A percentile compares a stretch with the other conserved stretches of the same genome.
These are phyloP conservation scores for Backusella tarrabulga DNA, from an alignment of 192 early-diverging fungal species.

Conservation along the genomic window DNA sequence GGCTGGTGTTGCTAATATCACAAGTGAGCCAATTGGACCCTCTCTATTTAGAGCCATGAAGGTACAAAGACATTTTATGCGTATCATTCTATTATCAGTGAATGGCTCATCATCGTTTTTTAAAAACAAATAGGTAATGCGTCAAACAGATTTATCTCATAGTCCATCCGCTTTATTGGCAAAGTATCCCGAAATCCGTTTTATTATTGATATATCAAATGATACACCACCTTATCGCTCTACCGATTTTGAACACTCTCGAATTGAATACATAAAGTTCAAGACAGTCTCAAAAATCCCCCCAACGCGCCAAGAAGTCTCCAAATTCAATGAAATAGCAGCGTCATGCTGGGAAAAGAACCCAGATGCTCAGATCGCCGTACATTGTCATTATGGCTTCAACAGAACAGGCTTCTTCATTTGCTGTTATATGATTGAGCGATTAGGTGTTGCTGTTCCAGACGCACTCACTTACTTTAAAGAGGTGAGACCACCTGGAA, in stretches of 20 bases:
- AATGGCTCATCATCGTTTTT: not conserved
- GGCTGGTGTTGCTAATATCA: conserved; percentile 48
- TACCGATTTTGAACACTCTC: conserved; percentile 52
- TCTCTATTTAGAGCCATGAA: conserved; percentile 56
- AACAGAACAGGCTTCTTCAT: conserved; percentile 58
- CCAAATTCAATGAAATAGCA: conserved; percentile 40
- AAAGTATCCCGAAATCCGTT: conserved; percentile 48
- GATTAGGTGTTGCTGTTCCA: conserved; percentile 42
- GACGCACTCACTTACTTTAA: conserved; percentile 50
- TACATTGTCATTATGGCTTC: conserved; percentile 61
- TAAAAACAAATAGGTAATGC: conserved; percentile 36
- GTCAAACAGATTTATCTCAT: conserved; percentile 53
- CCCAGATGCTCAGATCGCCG: conserved; percentile 51
- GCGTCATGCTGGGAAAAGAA: conserved; percentile 43
- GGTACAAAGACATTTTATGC: conserved; percentile 4
- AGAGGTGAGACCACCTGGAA: conserved; percentile 46
- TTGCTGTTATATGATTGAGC: conserved; percentile 55
- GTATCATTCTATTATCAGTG: not conserved
- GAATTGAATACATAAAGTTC: conserved; percentile 48
- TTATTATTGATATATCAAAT: conserved; percentile 54
- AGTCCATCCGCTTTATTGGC: conserved; percentile 50
- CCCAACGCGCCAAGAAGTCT: conserved; percentile 43
- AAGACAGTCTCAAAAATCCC: conserved; percentile 53
- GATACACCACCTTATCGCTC: conserved; percentile 51
- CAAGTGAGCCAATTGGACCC: conserved; percentile 33